These are phyloP conservation scores for Phanerochaete sordida DNA, from an alignment of 768 basidiomycete genomes.

Conservation along the genomic window DNA sequence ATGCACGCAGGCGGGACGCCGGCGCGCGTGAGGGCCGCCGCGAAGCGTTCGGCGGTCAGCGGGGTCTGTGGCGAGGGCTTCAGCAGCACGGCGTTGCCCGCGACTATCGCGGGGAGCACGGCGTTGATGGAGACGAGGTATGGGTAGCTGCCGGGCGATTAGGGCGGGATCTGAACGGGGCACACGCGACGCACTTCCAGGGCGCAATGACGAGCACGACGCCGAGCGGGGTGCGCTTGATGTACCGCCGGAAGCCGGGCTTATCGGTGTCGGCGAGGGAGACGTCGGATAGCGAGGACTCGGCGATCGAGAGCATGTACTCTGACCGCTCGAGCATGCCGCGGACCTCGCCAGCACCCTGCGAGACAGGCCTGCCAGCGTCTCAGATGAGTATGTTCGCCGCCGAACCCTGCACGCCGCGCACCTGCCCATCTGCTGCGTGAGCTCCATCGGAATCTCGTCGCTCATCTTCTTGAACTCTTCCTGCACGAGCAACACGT, in stretches of 20 bases:
- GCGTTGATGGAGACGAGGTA: constrained; percentile 91
- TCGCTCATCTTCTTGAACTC: constrained; percentile 52
- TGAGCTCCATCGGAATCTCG: constrained; percentile 71
- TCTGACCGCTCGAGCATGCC: constrained; percentile 79
- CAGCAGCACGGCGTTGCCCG: constrained; percentile 87
- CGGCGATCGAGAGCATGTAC: constrained; percentile 85
- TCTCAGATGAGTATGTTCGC: neutral
- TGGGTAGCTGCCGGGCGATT: constrained; percentile 56
- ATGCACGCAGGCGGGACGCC: constrained; percentile 76
- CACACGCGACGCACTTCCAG: constrained; percentile 71
- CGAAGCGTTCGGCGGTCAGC: constrained; percentile 78
- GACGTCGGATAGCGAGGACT: constrained; percentile 69
- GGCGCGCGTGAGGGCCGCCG: constrained; percentile 61
- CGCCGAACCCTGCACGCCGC: constrained; percentile 13
- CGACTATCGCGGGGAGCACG: constrained; percentile 85
- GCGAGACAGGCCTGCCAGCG: constrained; percentile 65
- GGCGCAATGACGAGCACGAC: constrained; percentile 86
- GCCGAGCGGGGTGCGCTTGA: constrained; percentile 81
- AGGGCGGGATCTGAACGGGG: neutral
- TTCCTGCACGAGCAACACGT: constrained; percentile 31
- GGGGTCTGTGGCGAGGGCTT: constrained; percentile 99
- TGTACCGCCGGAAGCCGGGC: constrained; percentile 80
- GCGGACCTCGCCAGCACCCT: constrained; percentile 73
- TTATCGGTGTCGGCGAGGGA: constrained; percentile 72
- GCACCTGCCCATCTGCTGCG: constrained; percentile 90